Base-by-base conservation (phyloP, 768 basidiomycete species). In the Russula virescens region DNA sequence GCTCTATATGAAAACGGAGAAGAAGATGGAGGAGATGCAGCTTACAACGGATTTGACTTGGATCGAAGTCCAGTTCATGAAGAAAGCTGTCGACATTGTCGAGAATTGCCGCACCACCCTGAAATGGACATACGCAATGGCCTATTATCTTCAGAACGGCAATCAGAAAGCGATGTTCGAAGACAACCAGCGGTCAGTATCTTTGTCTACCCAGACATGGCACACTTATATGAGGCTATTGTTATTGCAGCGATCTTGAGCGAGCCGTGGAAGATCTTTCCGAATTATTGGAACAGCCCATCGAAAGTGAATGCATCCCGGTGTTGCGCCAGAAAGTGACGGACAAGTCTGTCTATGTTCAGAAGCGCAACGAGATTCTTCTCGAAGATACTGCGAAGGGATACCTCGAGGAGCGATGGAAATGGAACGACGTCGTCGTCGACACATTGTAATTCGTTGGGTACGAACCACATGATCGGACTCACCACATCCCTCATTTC, bases 11-110 rank as follows among this genome's bases (percentile, higher is more conserved):
- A 94, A 94, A 79, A 98, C 96, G 14, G 95, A 99, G 82, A 94
- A 96, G 84, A 98, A 98, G 86, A 99, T 99, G 97, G 94, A 98
- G 75, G 94, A 97, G 76, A 96, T 98, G 89, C 97, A 98, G 78
- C 83, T 94, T 66, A 88, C 87, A 13, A 94, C 92, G 2, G 81
- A 86, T 59, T 76, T 99, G 43, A 94, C 94, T 2, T 99, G 97
- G 97, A 99, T 99, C 68, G 95, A 99, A 75, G 94, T 87, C 34
- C 96, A 98, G 76, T 99, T 99, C 75, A 95, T 97, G 83, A 94
- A 94, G 80, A 95, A 95, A 75, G 97, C 97, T 0, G 95, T 98
- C 5, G 97, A 98, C 71, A 88, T 89, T 73, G 83, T 91, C 43
- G 83, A 88, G 69, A 87, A 87, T 73, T 91, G 97, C 76, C 85